Percentiles rank a stretch among this genome's conserved stretches.
These are phyloP conservation scores for Sporothrix pseudoabietina DNA, from an alignment of 2,329 filamentous ascomycete genomes.

Conservation along the genomic window DNA sequence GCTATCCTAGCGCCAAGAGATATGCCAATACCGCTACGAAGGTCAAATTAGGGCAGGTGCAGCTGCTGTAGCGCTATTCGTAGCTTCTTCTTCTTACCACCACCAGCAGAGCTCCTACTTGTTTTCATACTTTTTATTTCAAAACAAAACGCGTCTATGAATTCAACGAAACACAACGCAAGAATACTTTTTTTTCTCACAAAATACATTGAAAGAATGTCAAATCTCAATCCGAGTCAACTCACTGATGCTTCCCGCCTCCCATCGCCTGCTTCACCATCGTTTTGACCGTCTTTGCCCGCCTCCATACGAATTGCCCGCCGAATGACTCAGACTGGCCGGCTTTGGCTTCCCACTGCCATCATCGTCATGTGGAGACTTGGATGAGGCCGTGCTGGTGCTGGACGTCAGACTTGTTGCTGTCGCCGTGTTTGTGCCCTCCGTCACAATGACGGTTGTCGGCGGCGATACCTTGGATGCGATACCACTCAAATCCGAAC, in stretches of 20 bases:
- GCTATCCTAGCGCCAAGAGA: background rate
- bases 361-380: background rate
- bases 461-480: background rate
- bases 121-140: background rate
- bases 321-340: conserved; percentile 21
- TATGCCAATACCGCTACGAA: no score
- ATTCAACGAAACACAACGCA: background rate
- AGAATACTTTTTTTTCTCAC: background rate
- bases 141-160: background rate
- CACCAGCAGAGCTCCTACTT: background rate
- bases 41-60: background rate
- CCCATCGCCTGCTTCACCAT: background rate
- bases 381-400: background rate
- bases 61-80: background rate
- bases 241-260: background rate
- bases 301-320: background rate
- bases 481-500: background rate
- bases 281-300: background rate
- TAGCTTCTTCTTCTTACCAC: background rate
- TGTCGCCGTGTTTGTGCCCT: conserved; percentile 60
- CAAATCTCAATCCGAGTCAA: background rate
- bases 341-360: background rate
- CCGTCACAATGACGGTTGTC: conserved; percentile 5
- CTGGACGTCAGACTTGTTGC: conserved; percentile 39
- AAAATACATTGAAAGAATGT: background rate